These are phyloP conservation scores for Escallonia rubra DNA, from an alignment of 129 eudicot genomes.

Conservation along the genomic window DNA sequence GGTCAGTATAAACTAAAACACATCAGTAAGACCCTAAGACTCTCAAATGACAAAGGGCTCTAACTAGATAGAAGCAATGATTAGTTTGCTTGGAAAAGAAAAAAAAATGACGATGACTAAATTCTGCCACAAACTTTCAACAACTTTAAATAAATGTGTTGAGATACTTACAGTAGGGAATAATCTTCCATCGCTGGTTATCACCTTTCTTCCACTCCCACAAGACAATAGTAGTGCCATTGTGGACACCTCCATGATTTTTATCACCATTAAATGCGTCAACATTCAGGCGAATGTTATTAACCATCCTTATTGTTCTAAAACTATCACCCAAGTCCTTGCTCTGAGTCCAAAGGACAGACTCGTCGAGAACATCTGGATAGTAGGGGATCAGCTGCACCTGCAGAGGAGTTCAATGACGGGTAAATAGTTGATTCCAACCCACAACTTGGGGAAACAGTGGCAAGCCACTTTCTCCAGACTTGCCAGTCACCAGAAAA, in stretches of 20 bases:
- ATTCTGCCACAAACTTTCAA: too few species aligned
- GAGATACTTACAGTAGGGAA: conserved; percentile 57
- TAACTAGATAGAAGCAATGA: too few species aligned
- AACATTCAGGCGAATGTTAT: conserved; percentile 60
- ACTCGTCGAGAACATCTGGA: conserved; percentile 69
- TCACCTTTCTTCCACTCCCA: conserved; percentile 76
- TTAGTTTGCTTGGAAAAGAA: too few species aligned
- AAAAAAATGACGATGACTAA: too few species aligned
- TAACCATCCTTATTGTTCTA: conserved; percentile 79
- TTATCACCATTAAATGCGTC: conserved; percentile 72
- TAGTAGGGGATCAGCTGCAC: conserved; percentile 67
- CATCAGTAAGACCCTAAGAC: too few species aligned
- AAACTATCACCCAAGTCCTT: conserved; percentile 71
- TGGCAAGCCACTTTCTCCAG: too few species aligned
- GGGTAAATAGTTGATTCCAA: too few species aligned
- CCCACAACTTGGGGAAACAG: too few species aligned
- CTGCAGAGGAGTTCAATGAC: conserved; percentile 26
- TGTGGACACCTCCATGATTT: conserved; percentile 75
- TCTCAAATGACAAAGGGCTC: too few species aligned
- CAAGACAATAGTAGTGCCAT: conserved; percentile 58
- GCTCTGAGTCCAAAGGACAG: conserved; percentile 87
- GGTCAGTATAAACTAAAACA: too few species aligned
- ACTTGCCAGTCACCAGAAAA: too few species aligned
- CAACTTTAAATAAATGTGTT: background rate
- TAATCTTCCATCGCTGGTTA: conserved; percentile 80